Conservation (phyloP, 306 rosid species). For the Cicer arietinum region DNA sequence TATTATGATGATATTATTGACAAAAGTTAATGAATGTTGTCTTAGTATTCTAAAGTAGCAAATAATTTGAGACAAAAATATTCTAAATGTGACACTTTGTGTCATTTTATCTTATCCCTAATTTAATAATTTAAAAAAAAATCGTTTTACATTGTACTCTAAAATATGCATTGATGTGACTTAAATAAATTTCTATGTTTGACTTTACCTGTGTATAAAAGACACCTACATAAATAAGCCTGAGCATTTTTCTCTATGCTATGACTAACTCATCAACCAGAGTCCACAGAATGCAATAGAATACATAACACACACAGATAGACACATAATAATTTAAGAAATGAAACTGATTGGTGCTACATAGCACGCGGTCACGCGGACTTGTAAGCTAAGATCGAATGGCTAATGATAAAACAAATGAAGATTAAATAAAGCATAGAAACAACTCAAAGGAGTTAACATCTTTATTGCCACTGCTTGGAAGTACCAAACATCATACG, state of each 20-base stretch:
- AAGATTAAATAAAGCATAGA: constrained; percentile 11
- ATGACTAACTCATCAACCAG: constrained; percentile 31
- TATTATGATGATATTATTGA: too few relatives aligned
- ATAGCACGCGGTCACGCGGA: not conserved
- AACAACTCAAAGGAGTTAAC: not conserved
- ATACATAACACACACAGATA: not conserved
- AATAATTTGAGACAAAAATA: too few relatives aligned
- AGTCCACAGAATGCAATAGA: constrained; percentile 3
- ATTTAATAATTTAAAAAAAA: too few relatives aligned
- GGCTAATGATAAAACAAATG: not conserved
- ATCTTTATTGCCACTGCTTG: constrained; percentile 35
- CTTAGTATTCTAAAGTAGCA: too few relatives aligned
- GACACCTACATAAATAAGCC: constrained; percentile 15
- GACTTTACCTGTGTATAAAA: not conserved
- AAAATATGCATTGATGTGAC: not conserved
- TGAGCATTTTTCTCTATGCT: constrained; percentile 9
- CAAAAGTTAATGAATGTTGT: too few relatives aligned
- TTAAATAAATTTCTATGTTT: not conserved
- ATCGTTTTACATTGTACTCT: not conserved
- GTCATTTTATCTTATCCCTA: not conserved
- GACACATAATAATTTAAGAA: too few relatives aligned
- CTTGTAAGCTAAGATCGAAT: constrained; percentile 31
- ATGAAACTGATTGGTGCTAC: too few relatives aligned
- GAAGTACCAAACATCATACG: constrained; percentile 44
- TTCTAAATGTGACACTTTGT: not conserved